Conservation (phyloP, 768 basidiomycete species). For the Lepiota venenata region DNA sequence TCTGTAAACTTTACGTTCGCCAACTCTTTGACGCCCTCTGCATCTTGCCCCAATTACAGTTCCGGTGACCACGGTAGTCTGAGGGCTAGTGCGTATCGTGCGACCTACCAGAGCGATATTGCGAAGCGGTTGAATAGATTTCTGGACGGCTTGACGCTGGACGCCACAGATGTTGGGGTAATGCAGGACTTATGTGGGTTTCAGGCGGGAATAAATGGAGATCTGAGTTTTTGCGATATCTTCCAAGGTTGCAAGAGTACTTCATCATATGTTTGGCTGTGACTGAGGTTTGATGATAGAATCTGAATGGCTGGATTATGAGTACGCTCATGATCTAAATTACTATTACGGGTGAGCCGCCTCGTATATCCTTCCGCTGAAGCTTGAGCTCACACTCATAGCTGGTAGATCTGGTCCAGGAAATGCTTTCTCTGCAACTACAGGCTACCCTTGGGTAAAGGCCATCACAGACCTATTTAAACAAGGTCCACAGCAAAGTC, state of each 20-base stretch:
- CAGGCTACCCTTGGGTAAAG: background rate
- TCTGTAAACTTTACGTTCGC: background rate
- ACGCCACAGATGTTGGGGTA: background rate
- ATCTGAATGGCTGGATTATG: background rate
- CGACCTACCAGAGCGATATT: background rate
- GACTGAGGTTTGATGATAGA: background rate
- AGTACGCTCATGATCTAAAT: background rate
- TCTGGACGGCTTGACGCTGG: background rate
- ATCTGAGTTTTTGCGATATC: background rate
- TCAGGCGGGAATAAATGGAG: background rate
- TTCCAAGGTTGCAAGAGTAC: background rate
- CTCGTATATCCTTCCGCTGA: background rate
- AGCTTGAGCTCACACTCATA: background rate
- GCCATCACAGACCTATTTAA: background rate
- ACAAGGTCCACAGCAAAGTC: background rate
- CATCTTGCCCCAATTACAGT: background rate
- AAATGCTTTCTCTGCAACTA: background rate
- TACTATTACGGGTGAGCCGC: background rate
- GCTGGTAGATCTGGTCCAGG: background rate
- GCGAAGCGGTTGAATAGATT: background rate
- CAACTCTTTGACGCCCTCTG: background rate
- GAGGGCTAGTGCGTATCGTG: background rate
- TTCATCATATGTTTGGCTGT: background rate
- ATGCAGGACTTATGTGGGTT: conserved; percentile 1
- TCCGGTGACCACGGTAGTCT: background rate